These are phyloP conservation scores for Coprinopsis marcescibilis DNA, from an alignment of 768 basidiomycete species.

Conservation along the genomic window DNA sequence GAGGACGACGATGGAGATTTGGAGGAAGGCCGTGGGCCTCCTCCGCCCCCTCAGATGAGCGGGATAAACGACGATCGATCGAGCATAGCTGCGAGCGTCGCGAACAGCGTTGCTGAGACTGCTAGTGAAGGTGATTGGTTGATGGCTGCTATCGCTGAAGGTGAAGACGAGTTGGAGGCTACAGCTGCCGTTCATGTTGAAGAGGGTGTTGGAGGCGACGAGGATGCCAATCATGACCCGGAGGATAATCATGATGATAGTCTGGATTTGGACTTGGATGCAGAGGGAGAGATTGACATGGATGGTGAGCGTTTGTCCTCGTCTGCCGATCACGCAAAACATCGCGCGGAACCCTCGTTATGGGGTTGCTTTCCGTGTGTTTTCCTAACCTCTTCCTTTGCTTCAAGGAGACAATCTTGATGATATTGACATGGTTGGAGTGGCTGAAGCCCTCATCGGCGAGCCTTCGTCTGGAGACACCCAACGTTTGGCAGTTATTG, in stretches of 20 bases:
- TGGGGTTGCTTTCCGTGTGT: slow-evolving; percentile 38
- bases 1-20: slow-evolving; percentile 83
- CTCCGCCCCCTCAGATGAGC: slow-evolving; percentile 54
- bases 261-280: slow-evolving; percentile 27
- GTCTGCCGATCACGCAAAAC: slow-evolving; percentile 26
- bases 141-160: slow-evolving; percentile 81
- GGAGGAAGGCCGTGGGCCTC: slow-evolving; percentile 65
- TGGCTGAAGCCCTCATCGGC: slow-evolving; percentile 13
- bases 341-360: slow-evolving; percentile 41
- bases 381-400: slow-evolving; percentile 45
- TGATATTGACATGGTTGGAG: slow-evolving; percentile 18
- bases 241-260: slow-evolving; percentile 31
- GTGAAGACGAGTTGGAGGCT: slow-evolving; percentile 53
- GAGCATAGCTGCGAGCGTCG: slow-evolving; percentile 51
- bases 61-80: slow-evolving; percentile 48
- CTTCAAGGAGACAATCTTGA: slow-evolving; percentile 44
- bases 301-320: slow-evolving; percentile 52
- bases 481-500: not conserved
- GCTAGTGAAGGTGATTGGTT: slow-evolving; percentile 82
- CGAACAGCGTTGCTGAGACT: slow-evolving; percentile 66
- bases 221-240: slow-evolving; percentile 26
- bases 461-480: slow-evolving; percentile 5
- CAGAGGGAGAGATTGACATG: slow-evolving; percentile 19
- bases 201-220: slow-evolving; percentile 41
- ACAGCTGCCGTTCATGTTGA: slow-evolving; percentile 26